phyloP scores from a whole-genome alignment of 345 rosid genomes.

The Carallia pectinifolia region DNA sequence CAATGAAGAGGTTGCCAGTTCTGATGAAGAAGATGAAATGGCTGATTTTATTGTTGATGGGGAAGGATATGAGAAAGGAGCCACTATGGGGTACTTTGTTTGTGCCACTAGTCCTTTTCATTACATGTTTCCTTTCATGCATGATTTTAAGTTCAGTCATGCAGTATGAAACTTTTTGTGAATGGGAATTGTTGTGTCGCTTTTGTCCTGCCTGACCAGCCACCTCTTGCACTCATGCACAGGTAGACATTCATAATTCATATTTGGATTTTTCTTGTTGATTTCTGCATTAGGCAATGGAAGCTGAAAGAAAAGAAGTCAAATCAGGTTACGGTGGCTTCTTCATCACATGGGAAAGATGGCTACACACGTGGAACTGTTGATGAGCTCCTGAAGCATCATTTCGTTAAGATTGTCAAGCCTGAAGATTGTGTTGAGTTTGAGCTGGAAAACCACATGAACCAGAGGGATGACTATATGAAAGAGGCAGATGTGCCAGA shows the following conservation, averaged over 20 bases:
- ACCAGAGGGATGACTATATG: slow-evolving; percentile 58
- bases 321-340: slow-evolving; percentile 74
- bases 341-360: slow-evolving; percentile 74
- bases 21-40: slow-evolving; percentile 96
- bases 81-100: slow-evolving; percentile 53
- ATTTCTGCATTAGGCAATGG: slow-evolving; percentile 41
- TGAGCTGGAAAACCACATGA: slow-evolving; percentile 30
- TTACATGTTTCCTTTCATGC: background rate
- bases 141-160: background rate
- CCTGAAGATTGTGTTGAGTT: slow-evolving; percentile 57
- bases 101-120: background rate
- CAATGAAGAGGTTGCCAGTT: slow-evolving; percentile 80
- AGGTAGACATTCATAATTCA: too few relatives aligned
- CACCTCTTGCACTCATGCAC: too few relatives aligned
- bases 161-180: too few relatives aligned
- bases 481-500: slow-evolving; percentile 91
- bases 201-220: too few relatives aligned
- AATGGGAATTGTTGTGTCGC: too few relatives aligned
- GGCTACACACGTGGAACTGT: slow-evolving; percentile 89
- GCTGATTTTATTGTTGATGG: slow-evolving; percentile 93
- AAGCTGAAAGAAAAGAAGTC: slow-evolving; percentile 64
- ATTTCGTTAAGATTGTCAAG: background rate
- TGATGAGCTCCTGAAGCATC: slow-evolving; percentile 63
- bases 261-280: too few relatives aligned
- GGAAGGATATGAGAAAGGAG: slow-evolving; percentile 68